Base-by-base conservation (phyloP, 768 basidiomycete genomes). In the Russula sp. region DNA sequence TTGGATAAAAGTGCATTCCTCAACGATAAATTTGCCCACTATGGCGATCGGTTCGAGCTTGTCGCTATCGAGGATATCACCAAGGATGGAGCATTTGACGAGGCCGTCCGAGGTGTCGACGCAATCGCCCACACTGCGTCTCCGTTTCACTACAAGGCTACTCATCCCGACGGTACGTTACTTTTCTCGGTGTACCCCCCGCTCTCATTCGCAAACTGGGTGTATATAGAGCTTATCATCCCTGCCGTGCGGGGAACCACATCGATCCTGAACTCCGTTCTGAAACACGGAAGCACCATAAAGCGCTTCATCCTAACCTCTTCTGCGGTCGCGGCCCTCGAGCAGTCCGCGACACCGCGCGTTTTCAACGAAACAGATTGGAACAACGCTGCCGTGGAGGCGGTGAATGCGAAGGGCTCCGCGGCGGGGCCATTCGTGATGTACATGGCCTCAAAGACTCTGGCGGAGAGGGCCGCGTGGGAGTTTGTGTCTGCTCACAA, bases 191-290 rank as follows among this genome's bases (percentile, higher is more conserved):
- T 31, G 6, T 13, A 55, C n/a, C 3, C 0, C 5, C 16, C 4
- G 1, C 35, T 20, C 4, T 48, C 13, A 14, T 61, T 55, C 10
- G 7, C 4, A 45, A n/a, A 48, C 52, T 39, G 14, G 18, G 45
- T 32, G 13, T 14, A 18, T 40, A 13, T 48, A 86, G 85, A 88
- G 63, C 68, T 89, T 44, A 84, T 90, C 65, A 72, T 71, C 18
- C 91, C 91, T 6, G 91, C 91, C 31, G 81, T 92, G 4, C 74
- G 82, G 3, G 90, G 91, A 1, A 92, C 90, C 0, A 68, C 81
- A 1, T 78, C 83, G 6, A 76, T 92, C 14, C 75, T 93, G 31
- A 74, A 82, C 63, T 83, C 83, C 50, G 79, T 83, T 9, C 70
- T 80, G 59, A 85, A 83, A 70, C 70, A 82, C 66, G 79, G 77